These are phyloP conservation scores for Trametes pubescens DNA, from an alignment of 1,284 basidiomycete genomes.

Conservation along the genomic window DNA sequence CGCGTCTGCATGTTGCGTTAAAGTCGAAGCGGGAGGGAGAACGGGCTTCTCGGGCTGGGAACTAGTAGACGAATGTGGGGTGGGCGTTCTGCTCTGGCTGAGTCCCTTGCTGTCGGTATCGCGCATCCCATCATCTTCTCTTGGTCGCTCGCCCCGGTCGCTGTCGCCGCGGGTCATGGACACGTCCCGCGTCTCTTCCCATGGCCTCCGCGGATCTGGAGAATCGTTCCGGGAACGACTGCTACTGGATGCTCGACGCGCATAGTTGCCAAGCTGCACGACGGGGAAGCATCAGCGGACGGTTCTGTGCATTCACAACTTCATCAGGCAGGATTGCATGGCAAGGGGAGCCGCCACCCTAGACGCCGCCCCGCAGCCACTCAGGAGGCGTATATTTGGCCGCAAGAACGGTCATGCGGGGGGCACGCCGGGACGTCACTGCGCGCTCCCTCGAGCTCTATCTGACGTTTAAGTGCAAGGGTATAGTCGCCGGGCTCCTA, in stretches of 20 bases:
- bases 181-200: constrained; percentile 40
- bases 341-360: no score
- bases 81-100: constrained; percentile 39
- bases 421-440: constrained; percentile 9
- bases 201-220: constrained; percentile 24
- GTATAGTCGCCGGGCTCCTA: constrained; percentile 9
- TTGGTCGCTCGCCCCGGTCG: constrained; percentile 13
- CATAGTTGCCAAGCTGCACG: constrained; percentile 59
- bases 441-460: background rate
- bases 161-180: constrained; percentile 35
- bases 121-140: constrained; percentile 17
- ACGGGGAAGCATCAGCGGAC: background rate
- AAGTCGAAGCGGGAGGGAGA: constrained; percentile 30
- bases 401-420: constrained; percentile 1
- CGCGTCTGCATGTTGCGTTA: constrained; percentile 30
- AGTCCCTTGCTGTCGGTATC: background rate
- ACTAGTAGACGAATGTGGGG: constrained; percentile 33
- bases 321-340: no score
- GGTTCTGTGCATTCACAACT: background rate
- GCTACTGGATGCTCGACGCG: constrained; percentile 42
- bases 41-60: constrained; percentile 33
- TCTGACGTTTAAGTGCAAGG: constrained; percentile 3
- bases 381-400: constrained; percentile 17
- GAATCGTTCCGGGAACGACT: constrained; percentile 29
- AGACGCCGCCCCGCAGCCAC: background rate